Percentiles rank a stretch among this genome's conserved stretches.
These are phyloP conservation scores for Abrus precatorius DNA, from an alignment of 306 rosid species.

Conservation along the genomic window DNA sequence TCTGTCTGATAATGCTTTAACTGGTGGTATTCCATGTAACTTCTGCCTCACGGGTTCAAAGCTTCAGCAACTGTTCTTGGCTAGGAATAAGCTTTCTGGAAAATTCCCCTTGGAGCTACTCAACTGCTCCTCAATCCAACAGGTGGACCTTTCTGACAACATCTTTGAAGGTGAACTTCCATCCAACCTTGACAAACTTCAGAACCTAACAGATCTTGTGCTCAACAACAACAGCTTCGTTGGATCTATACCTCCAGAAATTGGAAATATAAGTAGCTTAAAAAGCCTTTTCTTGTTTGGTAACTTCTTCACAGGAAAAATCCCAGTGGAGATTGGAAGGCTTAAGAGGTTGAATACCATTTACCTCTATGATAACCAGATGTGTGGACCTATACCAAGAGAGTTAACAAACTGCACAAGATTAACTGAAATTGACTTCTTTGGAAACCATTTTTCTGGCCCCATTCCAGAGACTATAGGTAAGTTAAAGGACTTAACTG, in stretches of 20 bases:
- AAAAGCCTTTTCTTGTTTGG: conserved; percentile 65
- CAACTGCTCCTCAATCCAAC: conserved; percentile 72
- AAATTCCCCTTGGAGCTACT: conserved; percentile 68
- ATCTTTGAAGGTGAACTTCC: conserved; percentile 73
- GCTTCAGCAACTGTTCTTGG: conserved; percentile 66
- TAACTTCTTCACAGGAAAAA: conserved; percentile 67
- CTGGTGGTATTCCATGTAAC: conserved; percentile 65
- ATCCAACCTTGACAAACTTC: conserved; percentile 54
- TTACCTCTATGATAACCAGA: conserved; percentile 85
- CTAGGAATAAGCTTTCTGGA: conserved; percentile 71
- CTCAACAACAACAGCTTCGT: conserved; percentile 83
- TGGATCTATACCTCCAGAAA: conserved; percentile 66
- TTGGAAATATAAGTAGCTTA: conserved; percentile 73
- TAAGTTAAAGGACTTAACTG: conserved; percentile 67
- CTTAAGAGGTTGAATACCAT: conserved; percentile 62
- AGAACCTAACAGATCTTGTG: conserved; percentile 69
- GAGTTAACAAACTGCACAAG: conserved; percentile 78
- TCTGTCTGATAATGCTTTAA: conserved; percentile 75
- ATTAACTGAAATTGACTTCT: conserved; percentile 75
- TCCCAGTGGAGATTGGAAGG: conserved; percentile 80
- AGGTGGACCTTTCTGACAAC: conserved; percentile 80
- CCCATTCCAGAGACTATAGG: conserved; percentile 78
- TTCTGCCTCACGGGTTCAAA: conserved; percentile 67
- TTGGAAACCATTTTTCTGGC: conserved; percentile 80
- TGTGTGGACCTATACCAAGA: conserved; percentile 75